Evolutionary conservation across 2,329 filamentous ascomycete species (phyloP), one percentile per base, ranked within the genome.

Genomic region (Nannizziopsis arthrosporioides): DNA sequence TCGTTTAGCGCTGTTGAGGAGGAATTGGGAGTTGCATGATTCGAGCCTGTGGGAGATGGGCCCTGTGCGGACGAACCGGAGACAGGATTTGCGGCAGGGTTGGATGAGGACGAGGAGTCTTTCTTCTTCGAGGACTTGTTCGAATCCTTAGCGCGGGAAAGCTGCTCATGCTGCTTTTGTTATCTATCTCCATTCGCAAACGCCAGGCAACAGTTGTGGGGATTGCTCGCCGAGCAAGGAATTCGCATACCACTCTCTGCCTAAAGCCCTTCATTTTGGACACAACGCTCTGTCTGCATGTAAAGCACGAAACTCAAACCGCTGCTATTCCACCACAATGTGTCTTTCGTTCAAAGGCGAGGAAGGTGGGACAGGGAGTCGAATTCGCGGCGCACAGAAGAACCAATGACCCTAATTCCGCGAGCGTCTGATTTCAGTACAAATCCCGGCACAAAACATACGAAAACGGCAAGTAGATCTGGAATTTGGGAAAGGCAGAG

Each of bases 221-320:
- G 22, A 27, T 7, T 3, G 4, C 22, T 27, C 22, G 54, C 53
- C 55, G 53, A 55, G 55, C 53, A 46, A 51, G 52, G 53, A 54
- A 51, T 57, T 55, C 56, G 80, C 85, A 77, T 80, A 94, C 88
- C 76, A 95, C 88, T 84, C 85, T 86, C 76, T 94, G 87, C 72
- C 88, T 85, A 71, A 96, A 94, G 68, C 87, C 85, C 75, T 94
- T 95, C 90, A 96, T 95, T 71, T 77, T 84, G 70, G 68, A 69
- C 50, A 52, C 58, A 57, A 54, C 53, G 53, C 56, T 55, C 55
- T 51, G 58, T 54, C 62, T 46, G 42, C 53, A 54, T 54, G 48
- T 49, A 54, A 44, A 37, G 42, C 40, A 32, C 43, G 22, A 42
- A 18, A 47, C 15, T 30, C 34, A 40, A 18, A 34, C 31, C 43